Conservation (phyloP, 306 rosid species). For the Nissolia schottii region DNA sequence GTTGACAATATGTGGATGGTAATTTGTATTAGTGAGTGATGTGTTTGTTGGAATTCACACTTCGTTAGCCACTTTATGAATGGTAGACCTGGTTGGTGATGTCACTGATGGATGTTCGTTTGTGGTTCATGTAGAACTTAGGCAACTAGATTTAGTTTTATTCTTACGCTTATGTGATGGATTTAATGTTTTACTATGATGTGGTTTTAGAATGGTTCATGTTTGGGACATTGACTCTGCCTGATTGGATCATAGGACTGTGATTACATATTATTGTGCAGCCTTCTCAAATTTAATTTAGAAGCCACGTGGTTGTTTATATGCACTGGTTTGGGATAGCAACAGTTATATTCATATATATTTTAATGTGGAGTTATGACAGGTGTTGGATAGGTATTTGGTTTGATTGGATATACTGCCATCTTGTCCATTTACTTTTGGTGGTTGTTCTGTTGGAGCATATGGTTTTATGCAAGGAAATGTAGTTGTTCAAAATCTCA, state of each 20-base stretch:
- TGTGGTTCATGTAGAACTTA: conserved; percentile 13
- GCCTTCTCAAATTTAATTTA: conserved; percentile 4
- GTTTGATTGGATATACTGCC: conserved; percentile 16
- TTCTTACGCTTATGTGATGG: conserved; percentile 16
- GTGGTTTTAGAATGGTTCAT: conserved; percentile 28
- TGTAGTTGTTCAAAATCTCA: conserved; percentile 2
- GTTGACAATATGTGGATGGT: conserved; percentile 28
- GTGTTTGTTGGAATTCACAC: conserved; percentile 19
- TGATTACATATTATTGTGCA: conserved; percentile 12
- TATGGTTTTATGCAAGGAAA: background rate
- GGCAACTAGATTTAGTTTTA: conserved; percentile 11
- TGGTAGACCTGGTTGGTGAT: conserved; percentile 16
- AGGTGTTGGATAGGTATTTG: conserved; percentile 5
- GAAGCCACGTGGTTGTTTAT: background rate
- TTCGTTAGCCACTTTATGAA: conserved; percentile 27
- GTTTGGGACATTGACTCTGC: conserved; percentile 9
- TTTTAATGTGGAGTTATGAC: background rate
- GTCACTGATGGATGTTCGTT: conserved; percentile 29
- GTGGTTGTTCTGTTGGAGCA: background rate
- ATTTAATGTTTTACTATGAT: background rate
- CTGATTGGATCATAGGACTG: conserved; percentile 13
- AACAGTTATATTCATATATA: background rate
- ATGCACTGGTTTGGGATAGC: conserved; percentile 10
- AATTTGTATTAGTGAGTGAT: conserved; percentile 14
- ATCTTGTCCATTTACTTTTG: background rate